Percentiles rank a stretch among this genome's conserved stretches.
These are phyloP conservation scores for Aegilops speltoides DNA, from an alignment of 176 grass and related monocot species.

Conservation along the genomic window DNA sequence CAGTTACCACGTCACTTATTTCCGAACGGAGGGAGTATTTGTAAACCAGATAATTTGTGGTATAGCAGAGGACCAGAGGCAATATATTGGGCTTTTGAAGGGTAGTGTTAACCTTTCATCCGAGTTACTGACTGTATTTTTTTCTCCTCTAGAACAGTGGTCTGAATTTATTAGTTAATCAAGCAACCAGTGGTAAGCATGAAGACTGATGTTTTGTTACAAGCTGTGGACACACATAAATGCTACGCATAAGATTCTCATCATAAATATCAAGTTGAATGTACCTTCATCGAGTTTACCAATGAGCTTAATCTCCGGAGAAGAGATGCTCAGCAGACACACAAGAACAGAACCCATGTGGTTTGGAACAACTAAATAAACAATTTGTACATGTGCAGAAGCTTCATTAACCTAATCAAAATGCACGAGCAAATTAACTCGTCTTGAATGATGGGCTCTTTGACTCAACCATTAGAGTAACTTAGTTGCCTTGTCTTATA, in stretches of 20 bases:
- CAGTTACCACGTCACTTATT: no score
- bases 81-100: not conserved
- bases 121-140: not conserved
- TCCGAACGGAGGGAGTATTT: no score
- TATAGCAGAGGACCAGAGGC: not conserved
- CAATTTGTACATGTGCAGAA: slow-evolving; percentile 41
- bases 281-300: slow-evolving; percentile 21
- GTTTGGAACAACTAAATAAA: slow-evolving; percentile 35
- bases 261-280: slow-evolving; percentile 1
- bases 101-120: not conserved
- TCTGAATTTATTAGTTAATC: not conserved
- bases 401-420: slow-evolving; percentile 56
- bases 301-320: slow-evolving; percentile 38
- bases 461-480: slow-evolving; percentile 21
- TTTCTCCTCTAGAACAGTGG: not conserved
- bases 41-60: not conserved
- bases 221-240: not conserved
- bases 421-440: slow-evolving; percentile 6
- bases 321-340: slow-evolving; percentile 32
- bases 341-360: slow-evolving; percentile 26
- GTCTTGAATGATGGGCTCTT: slow-evolving; percentile 31
- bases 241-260: not conserved
- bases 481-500: slow-evolving; percentile 10
- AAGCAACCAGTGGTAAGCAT: not conserved
- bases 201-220: not conserved